These are phyloP conservation scores for Ophiostoma sp. DNA, from an alignment of 2,329 filamentous ascomycete species.

Conservation along the genomic window DNA sequence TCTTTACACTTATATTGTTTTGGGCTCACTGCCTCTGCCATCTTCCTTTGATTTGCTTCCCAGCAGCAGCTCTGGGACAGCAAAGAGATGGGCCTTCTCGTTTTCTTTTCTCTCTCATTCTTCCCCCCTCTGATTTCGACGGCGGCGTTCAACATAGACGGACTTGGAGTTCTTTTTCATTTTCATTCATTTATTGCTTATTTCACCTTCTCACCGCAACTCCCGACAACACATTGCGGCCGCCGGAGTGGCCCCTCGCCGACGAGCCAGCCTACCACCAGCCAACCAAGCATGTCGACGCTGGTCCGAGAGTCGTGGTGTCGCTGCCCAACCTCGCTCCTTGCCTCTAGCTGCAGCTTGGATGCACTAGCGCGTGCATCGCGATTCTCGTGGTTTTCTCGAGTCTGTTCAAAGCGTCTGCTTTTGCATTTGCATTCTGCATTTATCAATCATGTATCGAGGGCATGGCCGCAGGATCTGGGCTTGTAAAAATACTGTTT, in stretches of 20 bases:
- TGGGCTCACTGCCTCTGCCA: slow-evolving; percentile 33
- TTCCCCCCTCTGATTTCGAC: not conserved
- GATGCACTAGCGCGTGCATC: slow-evolving; percentile 18
- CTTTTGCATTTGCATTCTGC: not conserved
- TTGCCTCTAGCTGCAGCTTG: slow-evolving; percentile 13
- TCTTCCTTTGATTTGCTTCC: slow-evolving; percentile 27
- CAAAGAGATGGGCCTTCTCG: slow-evolving; percentile 15
- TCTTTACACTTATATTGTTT: slow-evolving; percentile 18
- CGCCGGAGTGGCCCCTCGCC: slow-evolving; percentile 10
- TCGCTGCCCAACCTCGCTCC: slow-evolving; percentile 25
- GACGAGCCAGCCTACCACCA: not conserved
- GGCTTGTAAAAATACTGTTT: not conserved
- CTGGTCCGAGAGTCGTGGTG: not conserved
- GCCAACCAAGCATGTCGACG: slow-evolving; percentile 13
- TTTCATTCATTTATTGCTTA: not conserved
- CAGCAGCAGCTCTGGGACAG: slow-evolving; percentile 28
- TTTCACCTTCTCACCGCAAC: slow-evolving; percentile 9
- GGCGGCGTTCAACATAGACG: slow-evolving; percentile 26
- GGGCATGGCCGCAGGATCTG: slow-evolving; percentile 17
- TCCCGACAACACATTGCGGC: slow-evolving; percentile 20
- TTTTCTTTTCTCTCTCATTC: slow-evolving; percentile 6
- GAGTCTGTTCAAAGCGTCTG: not conserved
- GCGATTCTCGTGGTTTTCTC: not conserved
- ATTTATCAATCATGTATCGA: slow-evolving; percentile 15
- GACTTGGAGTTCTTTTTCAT: slow-evolving; percentile 18